Evolutionary conservation across 176 grass and related monocot genomes (phyloP), one percentile per base, ranked within the genome.

Genomic region (Oryza glumipatula): DNA sequence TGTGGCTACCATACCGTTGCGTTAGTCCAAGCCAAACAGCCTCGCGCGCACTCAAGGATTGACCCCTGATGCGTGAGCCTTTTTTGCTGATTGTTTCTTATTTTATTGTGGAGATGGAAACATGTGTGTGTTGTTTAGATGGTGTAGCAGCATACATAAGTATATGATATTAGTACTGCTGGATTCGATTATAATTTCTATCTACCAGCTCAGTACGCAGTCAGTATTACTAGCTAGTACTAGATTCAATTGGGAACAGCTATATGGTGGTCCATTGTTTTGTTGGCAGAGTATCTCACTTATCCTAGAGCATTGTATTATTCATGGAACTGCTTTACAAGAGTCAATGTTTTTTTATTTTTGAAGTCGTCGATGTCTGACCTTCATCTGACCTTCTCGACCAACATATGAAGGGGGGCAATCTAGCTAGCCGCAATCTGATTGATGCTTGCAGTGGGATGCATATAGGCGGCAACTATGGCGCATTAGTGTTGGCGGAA

Each of bases 21-120:
- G 58, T 23, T 63, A 23, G 58, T 63, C 58, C 58, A 23, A 63
- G 52, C 43, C 52, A 54, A 43, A 64, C 41, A 44, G 73, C 79
- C 23, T 83, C 61, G 7, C 69, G 32, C 64, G 46, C 70, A 67
- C 22, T 14, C 2, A 22, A 78, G 11, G 86, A 21, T 72, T 49
- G 33, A n/a, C 45, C 6, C 28, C 24, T 49, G 17, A 21, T 58
- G 54, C 54, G 19, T n/a, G 6, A 65, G 30, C 21, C 11, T 58
- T 15, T 58, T 15, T 72, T 23, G 24, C 22, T 54, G 15, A 33
- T 46, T 45, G 3, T 63, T 63, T 63, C 17, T 16, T 61, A 22
- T 9, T 22, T 61, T 61, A 61, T 61, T 67, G 16, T n/a, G 56
- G 26, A 33, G 3, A 65, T 56, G 4, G 56, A 52, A 84, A 79